Percentiles rank a stretch among this genome's conserved stretches.
These are phyloP conservation scores for Prunus padus DNA, from an alignment of 306 rosid genomes.

Conservation along the genomic window DNA sequence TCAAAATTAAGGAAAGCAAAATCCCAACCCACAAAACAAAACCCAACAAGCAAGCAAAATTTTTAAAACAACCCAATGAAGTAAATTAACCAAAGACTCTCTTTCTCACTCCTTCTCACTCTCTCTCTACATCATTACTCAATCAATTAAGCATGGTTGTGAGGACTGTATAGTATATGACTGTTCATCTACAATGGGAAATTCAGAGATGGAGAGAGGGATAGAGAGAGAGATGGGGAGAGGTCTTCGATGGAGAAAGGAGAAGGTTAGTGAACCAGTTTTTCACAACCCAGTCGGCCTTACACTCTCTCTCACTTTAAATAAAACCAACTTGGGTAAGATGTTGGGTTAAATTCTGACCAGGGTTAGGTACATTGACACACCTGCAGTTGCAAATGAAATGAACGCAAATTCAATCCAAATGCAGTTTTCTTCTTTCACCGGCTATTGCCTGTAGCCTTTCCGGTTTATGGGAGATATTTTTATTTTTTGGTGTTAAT, in stretches of 20 bases:
- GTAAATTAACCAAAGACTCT: constrained; percentile 20
- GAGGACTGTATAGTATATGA: constrained; percentile 10
- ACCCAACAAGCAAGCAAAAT: constrained; percentile 11
- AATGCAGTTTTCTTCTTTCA: constrained; percentile 40
- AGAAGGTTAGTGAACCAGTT: constrained; percentile 39
- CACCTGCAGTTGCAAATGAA: constrained; percentile 42
- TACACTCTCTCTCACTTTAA: constrained; percentile 36
- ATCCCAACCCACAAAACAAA: constrained; percentile 6
- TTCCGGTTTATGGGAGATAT: constrained; percentile 31
- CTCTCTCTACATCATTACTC: constrained; percentile 44
- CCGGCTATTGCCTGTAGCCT: constrained; percentile 37
- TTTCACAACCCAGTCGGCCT: constrained; percentile 47
- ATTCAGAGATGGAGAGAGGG: neutral
- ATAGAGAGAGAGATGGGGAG: neutral
- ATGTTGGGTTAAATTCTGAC: constrained; percentile 56
- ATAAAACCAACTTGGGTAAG: constrained; percentile 48
- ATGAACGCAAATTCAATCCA: constrained; percentile 49
- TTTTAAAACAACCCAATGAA: neutral
- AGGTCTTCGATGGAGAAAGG: neutral
- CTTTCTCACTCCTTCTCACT: constrained; percentile 10
- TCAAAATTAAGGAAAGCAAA: constrained; percentile 17
- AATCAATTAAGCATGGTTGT: constrained; percentile 19
- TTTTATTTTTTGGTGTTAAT: no score
- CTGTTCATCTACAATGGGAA: constrained; percentile 32
- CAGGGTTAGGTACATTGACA: constrained; percentile 47